Conservation (phyloP, 345 rosid genomes). For the Cardamine occulta region DNA sequence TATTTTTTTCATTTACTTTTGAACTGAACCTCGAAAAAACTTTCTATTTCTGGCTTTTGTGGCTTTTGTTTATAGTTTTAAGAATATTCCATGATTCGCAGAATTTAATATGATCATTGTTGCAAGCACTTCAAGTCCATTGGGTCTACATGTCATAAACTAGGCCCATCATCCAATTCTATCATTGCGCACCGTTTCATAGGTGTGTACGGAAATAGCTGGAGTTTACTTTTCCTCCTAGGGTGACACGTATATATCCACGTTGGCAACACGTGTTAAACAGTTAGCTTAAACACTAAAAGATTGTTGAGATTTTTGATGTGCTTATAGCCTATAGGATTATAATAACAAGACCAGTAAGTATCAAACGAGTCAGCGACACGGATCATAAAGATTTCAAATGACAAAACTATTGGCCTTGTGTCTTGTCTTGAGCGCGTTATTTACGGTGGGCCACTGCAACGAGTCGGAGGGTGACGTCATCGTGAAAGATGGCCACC, state of each 20-base stretch:
- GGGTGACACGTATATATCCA: constrained; percentile 21
- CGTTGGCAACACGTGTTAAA: constrained; percentile 28
- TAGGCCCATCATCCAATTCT: constrained; percentile 15
- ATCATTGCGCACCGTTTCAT: background rate
- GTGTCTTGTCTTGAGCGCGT: constrained; percentile 24
- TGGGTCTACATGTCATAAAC: constrained; percentile 17
- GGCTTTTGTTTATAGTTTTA: background rate
- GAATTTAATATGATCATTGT: background rate
- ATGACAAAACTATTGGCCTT: constrained; percentile 30
- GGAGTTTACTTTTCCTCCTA: background rate
- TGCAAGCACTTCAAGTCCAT: constrained; percentile 3
- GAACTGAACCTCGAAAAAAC: constrained; percentile 20
- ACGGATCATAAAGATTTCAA: background rate
- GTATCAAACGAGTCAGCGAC: constrained; percentile 23
- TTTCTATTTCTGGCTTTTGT: constrained; percentile 24
- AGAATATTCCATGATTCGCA: constrained; percentile 35
- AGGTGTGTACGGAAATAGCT: background rate
- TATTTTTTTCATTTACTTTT: constrained; percentile 2
- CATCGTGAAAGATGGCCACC: constrained; percentile 30
- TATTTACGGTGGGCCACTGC: background rate
- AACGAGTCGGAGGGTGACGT: constrained; percentile 12
- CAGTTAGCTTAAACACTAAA: background rate
- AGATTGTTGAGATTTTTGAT: background rate
- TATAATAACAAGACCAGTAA: background rate
- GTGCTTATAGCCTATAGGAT: background rate